Evolutionary conservation across 352 stramenopile species (phyloP).

Genomic region (Phytophthora idaei): DNA sequence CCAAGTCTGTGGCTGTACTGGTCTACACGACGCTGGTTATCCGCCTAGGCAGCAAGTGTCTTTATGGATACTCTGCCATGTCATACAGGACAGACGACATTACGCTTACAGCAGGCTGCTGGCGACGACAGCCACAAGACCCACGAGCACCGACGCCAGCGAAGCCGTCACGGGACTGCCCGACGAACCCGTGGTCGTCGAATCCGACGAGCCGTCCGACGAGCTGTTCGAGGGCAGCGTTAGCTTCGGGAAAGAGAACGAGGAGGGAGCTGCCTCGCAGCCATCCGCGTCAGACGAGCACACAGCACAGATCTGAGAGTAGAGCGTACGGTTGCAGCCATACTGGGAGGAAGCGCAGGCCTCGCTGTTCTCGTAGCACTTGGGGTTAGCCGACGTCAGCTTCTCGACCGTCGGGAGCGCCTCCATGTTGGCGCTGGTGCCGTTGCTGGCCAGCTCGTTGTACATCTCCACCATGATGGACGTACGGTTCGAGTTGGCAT

Average conservation of each 20-base stretch:
- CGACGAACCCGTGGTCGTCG: conserved; percentile 8
- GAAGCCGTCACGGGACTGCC: conserved; percentile 27
- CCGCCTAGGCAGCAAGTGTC: conserved; percentile 2
- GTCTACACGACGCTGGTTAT: not conserved
- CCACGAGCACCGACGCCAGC: conserved; percentile 34
- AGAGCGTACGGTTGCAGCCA: conserved; percentile 66
- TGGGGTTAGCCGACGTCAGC: conserved; percentile 55
- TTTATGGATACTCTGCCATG: conserved; percentile 6
- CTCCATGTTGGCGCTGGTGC: conserved; percentile 46
- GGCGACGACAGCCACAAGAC: conserved; percentile 42
- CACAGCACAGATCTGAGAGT: conserved; percentile 67
- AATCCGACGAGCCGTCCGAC: conserved; percentile 11
- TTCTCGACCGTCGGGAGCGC: conserved; percentile 46
- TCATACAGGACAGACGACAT: conserved; percentile 15
- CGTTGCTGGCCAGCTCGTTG: conserved; percentile 44
- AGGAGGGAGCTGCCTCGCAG: conserved; percentile 14
- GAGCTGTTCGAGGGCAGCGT: conserved; percentile 26
- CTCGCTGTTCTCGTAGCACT: conserved; percentile 70
- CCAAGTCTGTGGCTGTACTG: too few relatives aligned
- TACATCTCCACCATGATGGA: conserved; percentile 56
- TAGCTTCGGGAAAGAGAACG: conserved; percentile 30
- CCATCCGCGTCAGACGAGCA: conserved; percentile 33
- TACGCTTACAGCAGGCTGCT: conserved; percentile 52
- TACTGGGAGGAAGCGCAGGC: conserved; percentile 45
- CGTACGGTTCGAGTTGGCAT: conserved; percentile 52